Conservation (phyloP, 192 early-diverging fungal genomes). For the Pilobolus umbonatus region DNA sequence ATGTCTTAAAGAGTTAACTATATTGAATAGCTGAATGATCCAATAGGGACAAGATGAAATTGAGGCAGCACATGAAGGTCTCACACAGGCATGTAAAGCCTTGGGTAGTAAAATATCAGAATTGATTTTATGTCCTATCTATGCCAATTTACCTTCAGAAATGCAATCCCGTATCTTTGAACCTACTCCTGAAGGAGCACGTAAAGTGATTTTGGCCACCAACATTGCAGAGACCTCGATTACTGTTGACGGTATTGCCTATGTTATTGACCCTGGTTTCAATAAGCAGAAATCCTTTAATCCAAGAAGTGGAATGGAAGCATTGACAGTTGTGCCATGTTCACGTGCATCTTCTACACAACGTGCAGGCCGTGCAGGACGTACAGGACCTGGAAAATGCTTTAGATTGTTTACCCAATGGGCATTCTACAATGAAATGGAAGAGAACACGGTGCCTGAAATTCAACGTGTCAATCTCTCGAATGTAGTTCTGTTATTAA, state of each 20-base stretch:
- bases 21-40: not conserved
- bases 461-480: conserved; percentile 95
- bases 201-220: conserved; percentile 96
- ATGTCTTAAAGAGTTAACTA: not conserved
- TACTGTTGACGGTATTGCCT: conserved; percentile 94
- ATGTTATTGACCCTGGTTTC: conserved; percentile 98
- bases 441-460: conserved; percentile 92
- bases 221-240: conserved; percentile 99
- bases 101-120: conserved; percentile 87
- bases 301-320: conserved; percentile 94
- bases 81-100: conserved; percentile 68
- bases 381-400: conserved; percentile 95
- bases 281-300: conserved; percentile 96
- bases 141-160: conserved; percentile 93
- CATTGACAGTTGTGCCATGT: conserved; percentile 91
- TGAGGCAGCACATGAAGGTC: conserved; percentile 80
- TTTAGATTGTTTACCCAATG: conserved; percentile 93
- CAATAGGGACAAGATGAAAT: conserved; percentile 93
- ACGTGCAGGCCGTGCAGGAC: conserved; percentile 91
- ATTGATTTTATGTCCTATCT: conserved; percentile 93
- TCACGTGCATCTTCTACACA: conserved; percentile 93
- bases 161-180: conserved; percentile 98
- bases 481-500: conserved; percentile 85
- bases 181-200: conserved; percentile 85
- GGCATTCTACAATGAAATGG: conserved; percentile 91